Conservation (phyloP, 768 basidiomycete genomes). For the Phanerochaete carnosa region DNA sequence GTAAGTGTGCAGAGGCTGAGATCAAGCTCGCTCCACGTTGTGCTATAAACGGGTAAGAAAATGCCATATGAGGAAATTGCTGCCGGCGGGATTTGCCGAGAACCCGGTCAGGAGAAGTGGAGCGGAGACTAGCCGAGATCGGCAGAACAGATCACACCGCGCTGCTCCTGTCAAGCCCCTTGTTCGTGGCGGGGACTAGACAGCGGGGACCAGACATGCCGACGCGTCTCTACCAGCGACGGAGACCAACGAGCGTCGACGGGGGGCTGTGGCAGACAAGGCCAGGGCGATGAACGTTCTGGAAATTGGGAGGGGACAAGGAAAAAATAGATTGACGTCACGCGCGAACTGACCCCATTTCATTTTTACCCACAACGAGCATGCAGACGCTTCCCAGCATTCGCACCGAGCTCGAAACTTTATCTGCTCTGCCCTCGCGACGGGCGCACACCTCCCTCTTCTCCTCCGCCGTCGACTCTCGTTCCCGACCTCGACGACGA, state of each 20-base stretch:
- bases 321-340: constrained; percentile 1
- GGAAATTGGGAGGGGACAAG: not conserved
- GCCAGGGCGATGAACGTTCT: constrained; percentile 3
- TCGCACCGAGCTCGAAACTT: not conserved
- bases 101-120: not conserved
- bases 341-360: constrained; percentile 1
- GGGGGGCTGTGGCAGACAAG: too few relatives aligned
- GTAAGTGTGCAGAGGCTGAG: not conserved
- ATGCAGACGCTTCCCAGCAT: not conserved
- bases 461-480: not conserved
- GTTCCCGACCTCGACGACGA: constrained; percentile 1
- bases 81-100: not conserved
- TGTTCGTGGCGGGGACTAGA: not conserved
- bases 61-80: not conserved
- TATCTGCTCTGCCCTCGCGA: constrained; percentile 7
- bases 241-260: too few relatives aligned
- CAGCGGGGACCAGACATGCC: too few relatives aligned
- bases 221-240: too few relatives aligned
- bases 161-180: not conserved
- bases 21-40: not conserved
- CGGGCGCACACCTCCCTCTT: not conserved
- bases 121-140: not conserved
- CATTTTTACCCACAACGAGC: constrained; percentile 1
- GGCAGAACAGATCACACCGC: too few relatives aligned
- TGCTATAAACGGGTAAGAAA: not conserved